Percentiles rank a stretch among this genome's conserved stretches.
phyloP scores from a whole-genome alignment of 2,329 filamentous ascomycete genomes.

The Emergomyces pasteurianus region DNA sequence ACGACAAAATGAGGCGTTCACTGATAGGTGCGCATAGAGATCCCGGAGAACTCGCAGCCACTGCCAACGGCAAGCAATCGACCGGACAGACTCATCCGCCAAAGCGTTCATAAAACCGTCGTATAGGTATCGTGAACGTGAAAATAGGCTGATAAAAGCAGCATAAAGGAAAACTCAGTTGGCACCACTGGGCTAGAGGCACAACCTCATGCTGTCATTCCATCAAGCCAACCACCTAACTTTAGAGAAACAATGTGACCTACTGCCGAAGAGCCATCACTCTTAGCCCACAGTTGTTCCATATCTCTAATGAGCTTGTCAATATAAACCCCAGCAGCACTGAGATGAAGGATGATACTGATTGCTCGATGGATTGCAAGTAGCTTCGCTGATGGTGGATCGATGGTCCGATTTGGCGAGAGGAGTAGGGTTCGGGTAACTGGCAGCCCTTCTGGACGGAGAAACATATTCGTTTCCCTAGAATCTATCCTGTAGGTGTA shows the following conservation, averaged over 20 bases:
- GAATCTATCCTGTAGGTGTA: neutral
- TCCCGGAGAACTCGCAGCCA: too few relatives aligned
- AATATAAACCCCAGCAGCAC: slow-evolving; percentile 13
- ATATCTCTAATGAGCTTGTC: slow-evolving; percentile 10
- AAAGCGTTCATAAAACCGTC: too few relatives aligned
- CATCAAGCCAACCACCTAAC: neutral
- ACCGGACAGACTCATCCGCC: too few relatives aligned
- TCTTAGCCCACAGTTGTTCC: slow-evolving; percentile 16
- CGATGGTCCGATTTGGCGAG: neutral
- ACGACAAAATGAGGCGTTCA: too few relatives aligned
- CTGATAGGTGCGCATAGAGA: too few relatives aligned
- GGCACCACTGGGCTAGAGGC: too few relatives aligned
- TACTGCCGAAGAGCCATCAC: slow-evolving; percentile 9
- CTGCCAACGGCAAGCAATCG: too few relatives aligned
- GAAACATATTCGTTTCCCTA: too few relatives aligned
- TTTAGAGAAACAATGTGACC: neutral
- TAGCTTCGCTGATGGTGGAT: neutral
- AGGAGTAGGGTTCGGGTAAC: neutral
- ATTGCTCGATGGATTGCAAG: neutral
- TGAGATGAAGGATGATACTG: slow-evolving; percentile 8
- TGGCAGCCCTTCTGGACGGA: neutral
- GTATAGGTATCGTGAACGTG: too few relatives aligned
- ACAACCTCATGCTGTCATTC: too few relatives aligned
- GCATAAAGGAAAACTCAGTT: too few relatives aligned
- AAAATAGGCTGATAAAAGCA: too few relatives aligned